phyloP scores from a whole-genome alignment of 345 rosid species.

The Turnera subulata region DNA sequence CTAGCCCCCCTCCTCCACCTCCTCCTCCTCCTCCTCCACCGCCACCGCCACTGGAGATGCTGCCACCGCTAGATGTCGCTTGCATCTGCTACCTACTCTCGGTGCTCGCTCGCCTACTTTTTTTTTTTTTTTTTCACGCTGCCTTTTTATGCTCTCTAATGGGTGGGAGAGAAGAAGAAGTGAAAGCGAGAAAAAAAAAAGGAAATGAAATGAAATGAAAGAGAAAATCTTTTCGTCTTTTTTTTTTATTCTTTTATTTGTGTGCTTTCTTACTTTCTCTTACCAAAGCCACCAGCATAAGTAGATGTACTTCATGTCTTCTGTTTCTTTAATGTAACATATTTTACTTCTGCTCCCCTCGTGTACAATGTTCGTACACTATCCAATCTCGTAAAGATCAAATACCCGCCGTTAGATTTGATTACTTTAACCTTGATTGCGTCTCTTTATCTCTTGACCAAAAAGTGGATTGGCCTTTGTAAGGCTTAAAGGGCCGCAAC shows the following conservation, averaged over 20 bases:
- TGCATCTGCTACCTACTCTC: slow-evolving; percentile 44
- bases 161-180: background rate
- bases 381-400: background rate
- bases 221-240: background rate
- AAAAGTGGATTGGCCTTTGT: background rate
- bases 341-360: too few relatives aligned
- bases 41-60: slow-evolving; percentile 22
- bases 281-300: too few relatives aligned
- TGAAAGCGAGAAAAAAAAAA: background rate
- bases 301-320: too few relatives aligned
- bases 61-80: slow-evolving; percentile 44
- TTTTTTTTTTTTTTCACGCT: background rate
- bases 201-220: too few relatives aligned
- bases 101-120: background rate
- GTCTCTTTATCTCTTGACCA: background rate
- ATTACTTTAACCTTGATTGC: background rate
- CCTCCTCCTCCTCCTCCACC: slow-evolving; percentile 33
- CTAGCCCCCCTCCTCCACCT: slow-evolving; percentile 44
- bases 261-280: background rate
- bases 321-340: too few relatives aligned
- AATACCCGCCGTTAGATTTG: background rate
- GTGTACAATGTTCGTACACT: too few relatives aligned
- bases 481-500: slow-evolving; percentile 6
- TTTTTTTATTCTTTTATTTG: background rate
- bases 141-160: background rate